Conservation (phyloP, 345 rosid species). For the Populus pruinosa region DNA sequence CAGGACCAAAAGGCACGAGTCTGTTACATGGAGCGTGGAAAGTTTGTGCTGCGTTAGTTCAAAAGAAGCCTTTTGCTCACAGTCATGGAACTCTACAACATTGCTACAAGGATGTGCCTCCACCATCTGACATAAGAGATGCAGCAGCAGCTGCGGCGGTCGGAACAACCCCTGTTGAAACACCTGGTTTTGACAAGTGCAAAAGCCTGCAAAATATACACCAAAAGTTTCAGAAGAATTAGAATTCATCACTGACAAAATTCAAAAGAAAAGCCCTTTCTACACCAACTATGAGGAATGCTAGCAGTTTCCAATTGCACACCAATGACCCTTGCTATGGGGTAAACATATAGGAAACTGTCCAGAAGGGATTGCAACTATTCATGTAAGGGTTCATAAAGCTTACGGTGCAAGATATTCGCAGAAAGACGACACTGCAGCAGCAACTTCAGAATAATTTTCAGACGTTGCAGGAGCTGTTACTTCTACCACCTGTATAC, state of each 20-base stretch:
- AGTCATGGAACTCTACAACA: neutral
- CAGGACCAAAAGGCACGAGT: neutral
- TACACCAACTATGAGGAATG: neutral
- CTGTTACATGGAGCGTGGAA: neutral
- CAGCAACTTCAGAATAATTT: constrained; percentile 73
- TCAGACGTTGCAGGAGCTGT: constrained; percentile 89
- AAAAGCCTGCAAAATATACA: constrained; percentile 56
- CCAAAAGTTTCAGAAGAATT: neutral
- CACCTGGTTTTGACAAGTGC: constrained; percentile 87
- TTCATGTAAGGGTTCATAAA: neutral
- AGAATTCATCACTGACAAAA: neutral
- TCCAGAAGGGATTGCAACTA: neutral
- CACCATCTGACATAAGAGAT: constrained; percentile 96
- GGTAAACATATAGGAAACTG: no score
- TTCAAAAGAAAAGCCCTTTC: neutral
- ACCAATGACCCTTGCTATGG: no score
- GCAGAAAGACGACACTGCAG: constrained; percentile 80
- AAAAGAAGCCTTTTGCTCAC: neutral
- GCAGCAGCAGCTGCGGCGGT: constrained; percentile 97
- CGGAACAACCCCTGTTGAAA: constrained; percentile 82
- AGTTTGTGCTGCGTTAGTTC: neutral
- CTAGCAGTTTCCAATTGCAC: neutral
- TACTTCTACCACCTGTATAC: constrained; percentile 95
- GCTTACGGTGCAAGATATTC: constrained; percentile 97
- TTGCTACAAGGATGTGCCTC: constrained; percentile 49